Conservation (phyloP, 768 basidiomycete genomes). For the Bullera alba region DNA sequence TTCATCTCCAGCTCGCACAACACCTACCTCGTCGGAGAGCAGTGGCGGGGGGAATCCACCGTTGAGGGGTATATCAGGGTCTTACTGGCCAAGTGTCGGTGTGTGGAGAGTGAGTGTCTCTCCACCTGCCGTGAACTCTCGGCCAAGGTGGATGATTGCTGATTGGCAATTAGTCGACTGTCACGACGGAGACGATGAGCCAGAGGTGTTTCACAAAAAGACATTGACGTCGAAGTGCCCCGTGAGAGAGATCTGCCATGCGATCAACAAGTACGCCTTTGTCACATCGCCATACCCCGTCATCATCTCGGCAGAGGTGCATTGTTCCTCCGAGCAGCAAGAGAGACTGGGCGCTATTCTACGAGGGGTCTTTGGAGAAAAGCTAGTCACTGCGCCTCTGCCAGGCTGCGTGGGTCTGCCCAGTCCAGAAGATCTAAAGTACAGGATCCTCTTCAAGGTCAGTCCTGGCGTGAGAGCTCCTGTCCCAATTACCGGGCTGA, state of each 20-base stretch:
- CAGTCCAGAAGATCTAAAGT: slow-evolving; percentile 74
- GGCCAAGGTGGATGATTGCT: not conserved
- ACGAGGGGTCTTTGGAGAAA: slow-evolving; percentile 56
- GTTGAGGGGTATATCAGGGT: slow-evolving; percentile 91
- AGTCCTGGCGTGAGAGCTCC: slow-evolving; percentile 13
- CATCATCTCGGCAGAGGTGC: slow-evolving; percentile 87
- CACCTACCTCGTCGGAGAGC: slow-evolving; percentile 46
- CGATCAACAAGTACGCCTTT: slow-evolving; percentile 84
- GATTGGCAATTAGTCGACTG: slow-evolving; percentile 67
- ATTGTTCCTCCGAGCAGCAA: slow-evolving; percentile 73
- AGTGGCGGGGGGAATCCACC: slow-evolving; percentile 70
- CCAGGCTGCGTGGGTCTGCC: slow-evolving; percentile 55
- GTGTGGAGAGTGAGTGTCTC: slow-evolving; percentile 68
- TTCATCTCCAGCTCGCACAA: slow-evolving; percentile 87
- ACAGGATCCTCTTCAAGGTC: slow-evolving; percentile 77
- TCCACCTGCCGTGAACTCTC: not conserved
- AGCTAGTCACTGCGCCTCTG: slow-evolving; percentile 52
- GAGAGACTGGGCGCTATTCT: slow-evolving; percentile 71
- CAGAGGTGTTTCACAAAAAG: slow-evolving; percentile 80
- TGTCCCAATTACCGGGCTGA: not conserved
- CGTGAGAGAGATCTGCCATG: slow-evolving; percentile 70
- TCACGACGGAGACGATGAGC: slow-evolving; percentile 78
- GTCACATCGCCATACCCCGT: slow-evolving; percentile 83
- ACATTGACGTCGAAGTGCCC: slow-evolving; percentile 79
- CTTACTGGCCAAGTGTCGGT: slow-evolving; percentile 79